Percentiles rank a stretch among this genome's conserved stretches.
Conservation (phyloP, 2,329 filamentous ascomycete genomes). For the Akanthomyces dipterigenus region DNA sequence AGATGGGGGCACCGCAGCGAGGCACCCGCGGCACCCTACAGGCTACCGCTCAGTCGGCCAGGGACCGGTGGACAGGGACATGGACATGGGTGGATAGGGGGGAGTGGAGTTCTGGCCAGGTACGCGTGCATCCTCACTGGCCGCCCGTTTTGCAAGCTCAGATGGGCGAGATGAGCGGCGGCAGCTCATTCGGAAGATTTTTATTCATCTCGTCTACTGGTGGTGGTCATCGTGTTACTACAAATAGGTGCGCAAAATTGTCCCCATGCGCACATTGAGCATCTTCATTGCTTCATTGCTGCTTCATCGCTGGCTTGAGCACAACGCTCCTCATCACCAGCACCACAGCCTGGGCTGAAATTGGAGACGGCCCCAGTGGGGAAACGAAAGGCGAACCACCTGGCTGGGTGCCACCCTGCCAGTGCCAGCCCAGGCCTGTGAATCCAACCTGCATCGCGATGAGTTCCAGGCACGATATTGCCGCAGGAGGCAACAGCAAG, state of each 20-base stretch:
- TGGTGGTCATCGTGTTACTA: too few relatives aligned
- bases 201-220: too few relatives aligned
- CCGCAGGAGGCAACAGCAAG: too few relatives aligned
- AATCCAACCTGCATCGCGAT: not conserved
- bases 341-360: too few relatives aligned
- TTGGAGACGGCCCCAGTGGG: too few relatives aligned
- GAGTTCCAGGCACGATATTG: not conserved
- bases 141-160: not conserved
- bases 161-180: not conserved
- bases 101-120: not conserved
- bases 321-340: not conserved
- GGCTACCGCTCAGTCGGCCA: not conserved
- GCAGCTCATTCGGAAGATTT: too few relatives aligned
- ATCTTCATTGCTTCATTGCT: too few relatives aligned
- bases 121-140: not conserved
- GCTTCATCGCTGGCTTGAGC: not conserved
- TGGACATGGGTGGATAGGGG: slow-evolving; percentile 2
- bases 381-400: too few relatives aligned
- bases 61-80: not conserved
- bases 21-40: not conserved
- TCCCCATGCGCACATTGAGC: too few relatives aligned
- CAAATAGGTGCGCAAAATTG: too few relatives aligned
- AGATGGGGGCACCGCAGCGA: not conserved
- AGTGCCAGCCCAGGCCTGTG: not conserved
- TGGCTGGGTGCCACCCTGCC: not conserved